Conservation (phyloP, 2,329 filamentous ascomycete species). For the Hypoxylon sp. region DNA sequence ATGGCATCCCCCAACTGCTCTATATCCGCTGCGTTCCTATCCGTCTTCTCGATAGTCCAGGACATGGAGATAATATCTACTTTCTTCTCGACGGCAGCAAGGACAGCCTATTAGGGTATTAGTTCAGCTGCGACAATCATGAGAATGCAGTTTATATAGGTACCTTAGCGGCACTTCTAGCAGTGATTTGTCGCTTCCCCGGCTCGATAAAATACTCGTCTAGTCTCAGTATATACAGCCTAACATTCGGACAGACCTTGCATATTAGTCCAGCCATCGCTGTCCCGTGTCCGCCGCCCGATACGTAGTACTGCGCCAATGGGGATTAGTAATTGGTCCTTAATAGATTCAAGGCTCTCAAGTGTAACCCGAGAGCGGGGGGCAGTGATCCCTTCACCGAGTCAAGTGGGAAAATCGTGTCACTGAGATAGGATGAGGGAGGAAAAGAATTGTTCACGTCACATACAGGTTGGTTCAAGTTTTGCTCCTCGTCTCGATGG, state of each 20-base stretch:
- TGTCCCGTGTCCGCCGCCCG: background rate
- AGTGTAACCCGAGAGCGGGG: no score
- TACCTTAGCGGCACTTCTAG: background rate
- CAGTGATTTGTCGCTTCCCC: background rate
- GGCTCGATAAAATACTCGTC: background rate
- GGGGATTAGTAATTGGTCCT: background rate
- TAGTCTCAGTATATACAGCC: constrained; percentile 4
- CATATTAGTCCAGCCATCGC: background rate
- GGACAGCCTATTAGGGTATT: constrained; percentile 1
- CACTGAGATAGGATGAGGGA: background rate
- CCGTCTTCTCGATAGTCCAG: constrained; percentile 8
- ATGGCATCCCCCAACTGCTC: background rate
- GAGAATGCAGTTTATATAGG: background rate
- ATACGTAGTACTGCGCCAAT: background rate
- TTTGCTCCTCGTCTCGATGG: constrained; percentile 3
- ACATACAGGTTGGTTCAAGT: constrained; percentile 11
- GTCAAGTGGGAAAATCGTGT: no score
- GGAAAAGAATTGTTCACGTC: background rate
- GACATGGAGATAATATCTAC: constrained; percentile 12
- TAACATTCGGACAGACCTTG: constrained; percentile 8
- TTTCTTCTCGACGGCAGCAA: background rate
- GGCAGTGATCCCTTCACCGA: no score
- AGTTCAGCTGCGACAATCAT: background rate
- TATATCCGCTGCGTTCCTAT: constrained; percentile 1
- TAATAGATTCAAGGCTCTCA: no score